Evolutionary conservation across 139 green algal species (phyloP).

Genomic region (Chlorella vulgaris): DNA sequence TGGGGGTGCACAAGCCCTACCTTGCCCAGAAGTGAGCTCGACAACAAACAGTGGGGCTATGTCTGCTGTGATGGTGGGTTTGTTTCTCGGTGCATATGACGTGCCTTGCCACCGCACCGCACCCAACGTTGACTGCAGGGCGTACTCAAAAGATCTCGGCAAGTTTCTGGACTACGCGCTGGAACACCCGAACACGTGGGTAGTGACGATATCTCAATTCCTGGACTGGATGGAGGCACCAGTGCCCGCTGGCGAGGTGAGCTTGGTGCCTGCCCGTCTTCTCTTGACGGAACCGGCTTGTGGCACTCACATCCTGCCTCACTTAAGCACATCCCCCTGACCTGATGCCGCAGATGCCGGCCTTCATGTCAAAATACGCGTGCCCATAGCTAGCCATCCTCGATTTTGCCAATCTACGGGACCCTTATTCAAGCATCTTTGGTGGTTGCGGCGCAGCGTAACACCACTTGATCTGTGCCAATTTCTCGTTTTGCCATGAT

Average conservation of each 20-base stretch:
- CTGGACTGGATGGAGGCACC: conserved; percentile 22
- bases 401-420: too few species aligned
- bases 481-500: too few species aligned
- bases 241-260: background rate
- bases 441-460: too few species aligned
- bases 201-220: conserved; percentile 4
- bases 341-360: background rate
- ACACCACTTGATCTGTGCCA: too few species aligned
- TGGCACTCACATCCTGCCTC: background rate
- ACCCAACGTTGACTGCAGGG: background rate
- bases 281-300: too few species aligned
- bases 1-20: background rate
- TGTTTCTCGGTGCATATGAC: background rate
- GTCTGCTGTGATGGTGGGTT: background rate
- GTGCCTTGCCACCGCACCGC: background rate
- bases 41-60: background rate
- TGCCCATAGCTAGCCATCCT: background rate
- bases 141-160: background rate
- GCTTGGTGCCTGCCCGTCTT: too few species aligned
- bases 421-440: too few species aligned
- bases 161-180: conserved; percentile 8
- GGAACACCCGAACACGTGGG: background rate
- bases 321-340: background rate
- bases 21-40: too few species aligned
- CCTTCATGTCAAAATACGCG: conserved; percentile 22